phyloP scores from a whole-genome alignment of 176 grass and related monocot genomes.

The Zizania latifolia region DNA sequence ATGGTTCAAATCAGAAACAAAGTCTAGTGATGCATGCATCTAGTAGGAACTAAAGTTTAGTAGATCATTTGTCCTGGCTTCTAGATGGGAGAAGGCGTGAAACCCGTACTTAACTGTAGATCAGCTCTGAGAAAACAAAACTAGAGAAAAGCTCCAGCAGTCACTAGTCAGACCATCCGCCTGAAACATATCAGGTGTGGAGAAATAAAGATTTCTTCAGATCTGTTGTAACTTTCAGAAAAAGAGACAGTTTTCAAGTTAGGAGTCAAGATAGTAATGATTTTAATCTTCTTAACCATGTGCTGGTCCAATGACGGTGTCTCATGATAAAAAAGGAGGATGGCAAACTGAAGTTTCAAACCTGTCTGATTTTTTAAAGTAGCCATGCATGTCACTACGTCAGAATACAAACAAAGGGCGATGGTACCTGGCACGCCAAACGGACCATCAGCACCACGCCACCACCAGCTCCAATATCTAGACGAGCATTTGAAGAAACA shows the following conservation, averaged over 20 bases:
- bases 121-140: not conserved
- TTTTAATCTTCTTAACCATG: too few relatives aligned
- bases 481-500: not conserved
- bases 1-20: constrained; percentile 17
- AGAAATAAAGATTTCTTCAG: not conserved
- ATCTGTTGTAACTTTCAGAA: not conserved
- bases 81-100: not conserved
- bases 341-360: not conserved
- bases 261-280: not conserved
- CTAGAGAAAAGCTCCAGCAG: not conserved
- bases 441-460: too few relatives aligned
- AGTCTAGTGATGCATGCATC: not conserved
- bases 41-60: not conserved
- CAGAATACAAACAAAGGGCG: not conserved
- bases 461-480: not conserved
- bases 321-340: not conserved
- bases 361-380: not conserved
- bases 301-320: not conserved
- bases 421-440: too few relatives aligned
- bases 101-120: not conserved
- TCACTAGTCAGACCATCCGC: not conserved
- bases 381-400: not conserved
- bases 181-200: not conserved
- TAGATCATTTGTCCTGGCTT: not conserved
- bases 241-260: not conserved